phyloP scores from a whole-genome alignment of 139 green algal genomes.

The Zygnema circumcarinatum region DNA sequence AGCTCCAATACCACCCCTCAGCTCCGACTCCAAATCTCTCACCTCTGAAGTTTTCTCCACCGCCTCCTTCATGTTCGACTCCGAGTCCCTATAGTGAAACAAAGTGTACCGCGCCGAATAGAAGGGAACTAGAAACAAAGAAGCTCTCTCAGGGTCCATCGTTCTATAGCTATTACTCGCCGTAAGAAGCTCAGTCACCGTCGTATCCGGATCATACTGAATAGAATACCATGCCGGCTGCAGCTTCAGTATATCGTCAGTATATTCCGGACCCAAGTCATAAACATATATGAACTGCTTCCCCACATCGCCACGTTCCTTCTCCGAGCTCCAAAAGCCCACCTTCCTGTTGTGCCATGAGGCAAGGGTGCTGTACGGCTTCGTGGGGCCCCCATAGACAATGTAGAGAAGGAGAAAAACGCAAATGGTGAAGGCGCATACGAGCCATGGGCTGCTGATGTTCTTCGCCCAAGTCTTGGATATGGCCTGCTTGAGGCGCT shows the following conservation, averaged over 20 bases:
- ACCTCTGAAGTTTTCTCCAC: slow-evolving; percentile 11
- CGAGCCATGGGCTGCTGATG: neutral
- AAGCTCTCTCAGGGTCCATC: slow-evolving; percentile 31
- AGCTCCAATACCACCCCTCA: no score
- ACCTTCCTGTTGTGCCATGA: neutral
- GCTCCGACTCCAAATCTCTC: no score
- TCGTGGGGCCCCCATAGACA: neutral
- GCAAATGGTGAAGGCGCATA: neutral
- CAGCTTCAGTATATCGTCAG: slow-evolving; percentile 21
- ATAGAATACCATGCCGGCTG: slow-evolving; percentile 31
- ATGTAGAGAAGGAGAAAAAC: neutral
- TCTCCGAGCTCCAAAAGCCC: neutral
- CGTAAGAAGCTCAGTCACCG: slow-evolving; percentile 21
- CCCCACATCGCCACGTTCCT: neutral
- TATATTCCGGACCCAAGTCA: slow-evolving; percentile 18
- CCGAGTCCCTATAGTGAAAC: neutral
- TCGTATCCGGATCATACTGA: slow-evolving; percentile 39
- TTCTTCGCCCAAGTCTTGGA: neutral
- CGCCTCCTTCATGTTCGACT: slow-evolving; percentile 39
- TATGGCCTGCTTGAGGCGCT: neutral
- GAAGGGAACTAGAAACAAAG: slow-evolving; percentile 39
- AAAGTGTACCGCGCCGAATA: slow-evolving; percentile 14
- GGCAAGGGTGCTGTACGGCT: neutral
- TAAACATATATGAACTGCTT: slow-evolving; percentile 45
- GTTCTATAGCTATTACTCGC: slow-evolving; percentile 1